Conservation (phyloP, 1,284 basidiomycete species). For the Bondarzewia mesenterica region DNA sequence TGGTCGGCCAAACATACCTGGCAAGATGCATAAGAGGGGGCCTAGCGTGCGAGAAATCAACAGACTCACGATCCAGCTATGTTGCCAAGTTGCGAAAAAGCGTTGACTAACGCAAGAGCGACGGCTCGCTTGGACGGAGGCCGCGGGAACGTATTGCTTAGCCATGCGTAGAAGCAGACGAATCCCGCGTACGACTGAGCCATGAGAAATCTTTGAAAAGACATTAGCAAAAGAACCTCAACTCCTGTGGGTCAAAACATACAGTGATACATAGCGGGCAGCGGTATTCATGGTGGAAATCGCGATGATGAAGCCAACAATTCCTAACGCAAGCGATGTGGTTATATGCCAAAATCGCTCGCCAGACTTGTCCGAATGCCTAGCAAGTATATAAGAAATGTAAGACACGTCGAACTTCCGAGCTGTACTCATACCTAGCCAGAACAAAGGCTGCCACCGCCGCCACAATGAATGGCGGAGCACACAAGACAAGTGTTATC, state of each 20-base stretch:
- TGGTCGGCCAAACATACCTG: conserved; percentile 32
- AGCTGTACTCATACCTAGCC: conserved; percentile 29
- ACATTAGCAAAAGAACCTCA: not conserved
- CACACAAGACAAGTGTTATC: conserved; percentile 61
- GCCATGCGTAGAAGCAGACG: conserved; percentile 64
- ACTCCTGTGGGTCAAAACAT: conserved; percentile 16
- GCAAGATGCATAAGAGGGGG: not conserved
- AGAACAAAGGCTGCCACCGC: conserved; percentile 42
- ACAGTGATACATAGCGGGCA: conserved; percentile 69
- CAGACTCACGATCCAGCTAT: conserved; percentile 60
- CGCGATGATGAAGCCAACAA: conserved; percentile 70
- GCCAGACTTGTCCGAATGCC: conserved; percentile 63
- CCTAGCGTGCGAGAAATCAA: too few species aligned
- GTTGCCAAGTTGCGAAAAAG: conserved; percentile 65
- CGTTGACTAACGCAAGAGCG: conserved; percentile 65
- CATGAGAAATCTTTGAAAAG: conserved; percentile 58
- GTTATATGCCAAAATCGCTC: conserved; percentile 64
- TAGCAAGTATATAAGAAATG: conserved; percentile 16
- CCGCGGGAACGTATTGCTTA: conserved; percentile 56
- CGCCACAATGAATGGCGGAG: conserved; percentile 71
- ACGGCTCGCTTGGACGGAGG: conserved; percentile 70
- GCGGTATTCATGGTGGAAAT: conserved; percentile 58
- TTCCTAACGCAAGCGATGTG: conserved; percentile 45
- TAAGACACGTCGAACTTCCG: not conserved
- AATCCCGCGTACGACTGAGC: conserved; percentile 66